Evolutionary conservation across 2,329 filamentous ascomycete species (phyloP).

Genomic region (Coniochaeta ligniaria): DNA sequence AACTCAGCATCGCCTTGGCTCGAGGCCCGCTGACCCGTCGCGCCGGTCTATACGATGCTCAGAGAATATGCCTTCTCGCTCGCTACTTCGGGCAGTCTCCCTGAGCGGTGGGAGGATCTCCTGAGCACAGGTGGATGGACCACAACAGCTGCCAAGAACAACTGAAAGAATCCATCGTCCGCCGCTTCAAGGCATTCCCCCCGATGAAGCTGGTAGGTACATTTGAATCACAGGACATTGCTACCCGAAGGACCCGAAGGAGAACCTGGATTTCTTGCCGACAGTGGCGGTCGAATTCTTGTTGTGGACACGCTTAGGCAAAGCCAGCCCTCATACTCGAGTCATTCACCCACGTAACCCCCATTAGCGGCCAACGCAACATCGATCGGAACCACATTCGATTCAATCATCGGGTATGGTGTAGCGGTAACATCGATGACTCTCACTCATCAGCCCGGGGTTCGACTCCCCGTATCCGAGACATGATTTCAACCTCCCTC

Average conservation of each 20-base stretch:
- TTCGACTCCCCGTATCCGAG: neutral
- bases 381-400: neutral
- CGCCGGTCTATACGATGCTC: neutral
- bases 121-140: neutral
- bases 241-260: neutral
- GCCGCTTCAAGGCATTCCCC: neutral
- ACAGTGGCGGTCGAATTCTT: neutral
- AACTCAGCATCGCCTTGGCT: neutral
- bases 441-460: neutral
- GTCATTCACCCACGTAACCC: neutral
- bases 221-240: neutral
- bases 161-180: neutral
- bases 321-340: neutral
- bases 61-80: neutral
- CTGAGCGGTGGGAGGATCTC: neutral
- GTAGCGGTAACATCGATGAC: neutral
- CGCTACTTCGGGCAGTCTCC: neutral
- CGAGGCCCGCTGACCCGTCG: too few species aligned
- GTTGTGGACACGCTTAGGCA: neutral
- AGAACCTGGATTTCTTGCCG: neutral
- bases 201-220: neutral
- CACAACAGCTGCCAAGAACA: neutral
- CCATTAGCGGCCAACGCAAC: neutral
- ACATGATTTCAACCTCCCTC: neutral
- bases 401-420: neutral